Conservation (phyloP, 2,329 filamentous ascomycete species). For the Fusarium sp. region DNA sequence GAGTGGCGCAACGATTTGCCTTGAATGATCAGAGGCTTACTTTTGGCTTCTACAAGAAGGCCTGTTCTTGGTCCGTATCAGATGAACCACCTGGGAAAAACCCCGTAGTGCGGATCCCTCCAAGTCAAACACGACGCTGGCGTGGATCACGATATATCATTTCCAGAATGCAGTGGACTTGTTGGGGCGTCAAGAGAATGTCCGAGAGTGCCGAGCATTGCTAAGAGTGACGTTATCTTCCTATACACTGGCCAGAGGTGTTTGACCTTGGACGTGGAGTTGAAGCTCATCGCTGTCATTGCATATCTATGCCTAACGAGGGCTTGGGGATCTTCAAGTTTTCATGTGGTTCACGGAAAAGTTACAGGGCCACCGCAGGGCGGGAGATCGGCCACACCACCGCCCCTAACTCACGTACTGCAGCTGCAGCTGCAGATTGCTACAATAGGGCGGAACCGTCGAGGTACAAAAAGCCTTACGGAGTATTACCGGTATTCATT, state of each 20-base stretch:
- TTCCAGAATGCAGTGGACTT: conserved; percentile 6
- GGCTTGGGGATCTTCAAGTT: conserved; percentile 1
- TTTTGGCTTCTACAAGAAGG: conserved; percentile 6
- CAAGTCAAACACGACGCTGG: conserved; percentile 1
- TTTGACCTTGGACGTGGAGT: not conserved
- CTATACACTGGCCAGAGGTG: not conserved
- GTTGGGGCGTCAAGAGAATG: conserved; percentile 8
- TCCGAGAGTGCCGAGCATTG: conserved; percentile 10
- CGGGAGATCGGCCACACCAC: conserved; percentile 39
- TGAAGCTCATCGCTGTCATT: not conserved
- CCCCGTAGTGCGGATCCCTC: conserved; percentile 2
- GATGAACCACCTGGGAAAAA: conserved; percentile 8
- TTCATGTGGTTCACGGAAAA: conserved; percentile 11
- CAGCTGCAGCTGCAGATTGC: not conserved
- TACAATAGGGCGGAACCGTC: conserved; percentile 14
- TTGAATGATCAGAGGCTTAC: not conserved
- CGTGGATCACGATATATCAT: conserved; percentile 5
- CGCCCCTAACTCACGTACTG: not conserved
- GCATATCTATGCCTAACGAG: not conserved
- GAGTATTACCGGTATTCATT: not conserved
- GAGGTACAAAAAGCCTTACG: conserved; percentile 7
- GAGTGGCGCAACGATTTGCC: not conserved
- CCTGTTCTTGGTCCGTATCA: conserved; percentile 13
- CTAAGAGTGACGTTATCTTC: not conserved
- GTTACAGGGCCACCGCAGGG: not conserved